Conservation (phyloP, 31 red algal species). For the Porphyra umbilicalis region DNA sequence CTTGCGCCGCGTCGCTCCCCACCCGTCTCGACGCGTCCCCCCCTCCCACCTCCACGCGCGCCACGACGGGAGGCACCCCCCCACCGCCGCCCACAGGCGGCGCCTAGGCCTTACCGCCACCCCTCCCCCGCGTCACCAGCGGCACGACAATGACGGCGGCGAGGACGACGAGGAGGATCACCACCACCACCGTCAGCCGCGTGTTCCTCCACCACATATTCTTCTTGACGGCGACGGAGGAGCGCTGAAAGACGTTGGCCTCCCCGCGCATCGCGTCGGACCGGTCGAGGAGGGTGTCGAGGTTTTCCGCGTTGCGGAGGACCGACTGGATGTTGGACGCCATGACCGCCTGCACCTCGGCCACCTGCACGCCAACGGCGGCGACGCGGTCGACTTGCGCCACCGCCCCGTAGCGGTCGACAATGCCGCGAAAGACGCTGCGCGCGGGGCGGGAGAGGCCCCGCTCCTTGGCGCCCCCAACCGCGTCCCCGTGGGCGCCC, state of each 20-base stretch:
- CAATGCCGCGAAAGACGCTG: slow-evolving; percentile 29
- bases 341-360: slow-evolving; percentile 79
- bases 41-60: too few relatives aligned
- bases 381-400: slow-evolving; percentile 64
- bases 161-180: slow-evolving; percentile 29
- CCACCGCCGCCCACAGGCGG: too few relatives aligned
- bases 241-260: slow-evolving; percentile 56
- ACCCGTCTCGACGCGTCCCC: too few relatives aligned
- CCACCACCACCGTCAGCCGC: slow-evolving; percentile 39
- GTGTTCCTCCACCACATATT: slow-evolving; percentile 83
- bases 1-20: too few relatives aligned
- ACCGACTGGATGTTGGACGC: slow-evolving; percentile 68
- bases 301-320: slow-evolving; percentile 64
- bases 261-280: slow-evolving; percentile 77
- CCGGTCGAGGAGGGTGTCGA: slow-evolving; percentile 63
- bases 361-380: slow-evolving; percentile 60
- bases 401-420: slow-evolving; percentile 40
- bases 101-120: too few relatives aligned
- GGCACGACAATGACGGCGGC: slow-evolving; percentile 34
- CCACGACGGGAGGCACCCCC: too few relatives aligned
- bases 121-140: slow-evolving; percentile 1
- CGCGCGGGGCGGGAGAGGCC: slow-evolving; percentile 33
- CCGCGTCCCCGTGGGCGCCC: slow-evolving; percentile 36
- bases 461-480: slow-evolving; percentile 26
- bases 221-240: slow-evolving; percentile 59